Percentiles rank a stretch among this genome's conserved stretches.
These are phyloP conservation scores for Monilinia fructigena DNA, from an alignment of 2,329 filamentous ascomycete genomes.

Conservation along the genomic window DNA sequence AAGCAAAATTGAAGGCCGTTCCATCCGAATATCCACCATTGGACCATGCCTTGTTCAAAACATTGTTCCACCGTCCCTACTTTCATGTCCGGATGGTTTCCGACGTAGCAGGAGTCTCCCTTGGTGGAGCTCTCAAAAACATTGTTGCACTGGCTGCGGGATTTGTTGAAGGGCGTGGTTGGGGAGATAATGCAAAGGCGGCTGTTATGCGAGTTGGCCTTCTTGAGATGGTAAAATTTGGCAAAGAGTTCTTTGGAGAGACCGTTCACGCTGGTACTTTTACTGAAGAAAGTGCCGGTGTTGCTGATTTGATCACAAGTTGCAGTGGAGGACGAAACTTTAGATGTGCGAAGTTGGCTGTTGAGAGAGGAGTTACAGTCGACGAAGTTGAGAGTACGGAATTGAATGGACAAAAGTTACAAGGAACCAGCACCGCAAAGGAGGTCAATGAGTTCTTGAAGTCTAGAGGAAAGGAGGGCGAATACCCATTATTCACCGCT, in stretches of 20 bases:
- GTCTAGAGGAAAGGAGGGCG: constrained; percentile 70
- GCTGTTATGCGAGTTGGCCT: constrained; percentile 96
- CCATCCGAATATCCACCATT: constrained; percentile 82
- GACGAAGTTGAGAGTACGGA: constrained; percentile 85
- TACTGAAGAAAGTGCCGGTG: constrained; percentile 93
- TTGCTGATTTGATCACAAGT: constrained; percentile 92
- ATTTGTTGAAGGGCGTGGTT: constrained; percentile 91
- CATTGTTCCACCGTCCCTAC: constrained; percentile 91
- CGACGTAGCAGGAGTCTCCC: constrained; percentile 94
- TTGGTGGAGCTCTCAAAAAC: constrained; percentile 95
- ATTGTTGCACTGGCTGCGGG: constrained; percentile 91
- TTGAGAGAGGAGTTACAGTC: constrained; percentile 75
- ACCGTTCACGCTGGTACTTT: constrained; percentile 82
- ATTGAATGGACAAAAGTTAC: constrained; percentile 94
- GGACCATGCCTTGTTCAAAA: constrained; percentile 78
- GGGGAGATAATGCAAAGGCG: constrained; percentile 99
- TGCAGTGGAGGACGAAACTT: constrained; percentile 93
- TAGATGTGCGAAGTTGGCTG: constrained; percentile 84
- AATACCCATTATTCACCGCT: constrained; percentile 91
- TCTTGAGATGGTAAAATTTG: constrained; percentile 95
- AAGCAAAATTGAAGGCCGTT: constrained; percentile 70
- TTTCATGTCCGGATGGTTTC: constrained; percentile 94
- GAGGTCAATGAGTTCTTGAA: constrained; percentile 91
- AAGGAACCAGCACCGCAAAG: constrained; percentile 86
- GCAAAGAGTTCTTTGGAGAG: constrained; percentile 86